These are phyloP conservation scores for Botrytis sinoallii DNA, from an alignment of 2,329 filamentous ascomycete genomes.

Conservation along the genomic window DNA sequence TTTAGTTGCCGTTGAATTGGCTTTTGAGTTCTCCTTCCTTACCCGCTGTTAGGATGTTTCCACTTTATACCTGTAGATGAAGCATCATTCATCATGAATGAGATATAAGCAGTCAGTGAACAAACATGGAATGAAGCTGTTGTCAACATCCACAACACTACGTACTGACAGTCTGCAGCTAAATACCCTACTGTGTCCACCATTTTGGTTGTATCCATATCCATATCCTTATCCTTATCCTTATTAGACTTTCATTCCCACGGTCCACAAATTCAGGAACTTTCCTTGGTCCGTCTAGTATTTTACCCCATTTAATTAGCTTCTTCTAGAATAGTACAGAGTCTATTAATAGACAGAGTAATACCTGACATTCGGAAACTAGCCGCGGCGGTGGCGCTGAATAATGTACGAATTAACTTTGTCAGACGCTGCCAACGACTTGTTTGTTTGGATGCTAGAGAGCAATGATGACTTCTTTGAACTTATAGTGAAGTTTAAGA, in stretches of 20 bases:
- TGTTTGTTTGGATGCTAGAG: constrained; percentile 6
- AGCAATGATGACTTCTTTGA: not conserved
- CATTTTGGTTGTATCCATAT: not conserved
- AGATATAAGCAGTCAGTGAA: not conserved
- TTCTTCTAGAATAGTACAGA: not conserved
- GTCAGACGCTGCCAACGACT: constrained; percentile 15
- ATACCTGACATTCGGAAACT: not conserved
- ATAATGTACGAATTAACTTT: not conserved
- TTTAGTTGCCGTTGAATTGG: not conserved
- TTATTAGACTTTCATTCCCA: constrained; percentile 7
- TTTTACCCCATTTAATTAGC: constrained; percentile 8
- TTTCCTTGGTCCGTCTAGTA: not conserved
- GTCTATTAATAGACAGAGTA: constrained; percentile 13
- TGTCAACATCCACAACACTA: not conserved
- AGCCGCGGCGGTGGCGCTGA: constrained; percentile 11
- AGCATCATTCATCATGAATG: not conserved
- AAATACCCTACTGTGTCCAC: not conserved
- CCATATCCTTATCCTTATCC: not conserved
- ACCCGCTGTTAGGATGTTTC: not conserved
- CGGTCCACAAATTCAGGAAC: not conserved
- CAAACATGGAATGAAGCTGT: constrained; percentile 1
- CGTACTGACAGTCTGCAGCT: not conserved
- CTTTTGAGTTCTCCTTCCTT: not conserved
- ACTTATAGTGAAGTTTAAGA: not conserved
- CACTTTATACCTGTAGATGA: not conserved